These are phyloP conservation scores for Fusarium nanum DNA, from an alignment of 2,329 filamentous ascomycete genomes.

Conservation along the genomic window DNA sequence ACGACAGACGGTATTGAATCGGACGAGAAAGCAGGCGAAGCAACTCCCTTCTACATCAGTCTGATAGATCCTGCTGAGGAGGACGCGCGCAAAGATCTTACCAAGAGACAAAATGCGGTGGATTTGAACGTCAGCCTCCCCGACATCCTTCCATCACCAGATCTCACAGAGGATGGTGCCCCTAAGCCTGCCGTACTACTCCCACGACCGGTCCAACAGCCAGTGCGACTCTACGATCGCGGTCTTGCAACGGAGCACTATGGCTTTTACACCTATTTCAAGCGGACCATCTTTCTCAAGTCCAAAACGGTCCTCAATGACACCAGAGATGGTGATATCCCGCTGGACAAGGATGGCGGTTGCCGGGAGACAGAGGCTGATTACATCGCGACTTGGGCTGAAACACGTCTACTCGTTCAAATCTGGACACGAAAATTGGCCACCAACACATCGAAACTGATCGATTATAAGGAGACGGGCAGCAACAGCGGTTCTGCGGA, in stretches of 20 bases:
- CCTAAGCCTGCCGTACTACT: slow-evolving; percentile 78
- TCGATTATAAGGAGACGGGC: slow-evolving; percentile 46
- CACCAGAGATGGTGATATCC: slow-evolving; percentile 55
- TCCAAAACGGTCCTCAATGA: slow-evolving; percentile 62
- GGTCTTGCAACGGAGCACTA: slow-evolving; percentile 86
- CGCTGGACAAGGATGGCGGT: slow-evolving; percentile 67
- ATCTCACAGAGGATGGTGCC: slow-evolving; percentile 74
- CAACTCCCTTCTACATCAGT: slow-evolving; percentile 89
- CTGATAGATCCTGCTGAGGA: slow-evolving; percentile 65
- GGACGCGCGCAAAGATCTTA: slow-evolving; percentile 45
- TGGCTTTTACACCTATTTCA: slow-evolving; percentile 93
- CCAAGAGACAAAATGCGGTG: slow-evolving; percentile 35
- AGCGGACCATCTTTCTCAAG: slow-evolving; percentile 85
- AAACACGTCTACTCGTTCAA: slow-evolving; percentile 72
- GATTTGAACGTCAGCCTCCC: slow-evolving; percentile 45
- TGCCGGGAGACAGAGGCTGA: slow-evolving; percentile 64
- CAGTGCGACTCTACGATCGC: slow-evolving; percentile 86
- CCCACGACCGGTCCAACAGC: slow-evolving; percentile 78
- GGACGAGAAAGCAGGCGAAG: slow-evolving; percentile 80
- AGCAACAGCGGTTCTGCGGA: slow-evolving; percentile 47
- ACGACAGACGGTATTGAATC: slow-evolving; percentile 80
- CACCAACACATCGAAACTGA: slow-evolving; percentile 57
- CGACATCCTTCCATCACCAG: slow-evolving; percentile 71
- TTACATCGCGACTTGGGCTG: slow-evolving; percentile 67
- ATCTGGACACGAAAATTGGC: slow-evolving; percentile 69